phyloP scores from a whole-genome alignment of 2,329 filamentous ascomycete species.

The Paraconiothyrium brasiliense region DNA sequence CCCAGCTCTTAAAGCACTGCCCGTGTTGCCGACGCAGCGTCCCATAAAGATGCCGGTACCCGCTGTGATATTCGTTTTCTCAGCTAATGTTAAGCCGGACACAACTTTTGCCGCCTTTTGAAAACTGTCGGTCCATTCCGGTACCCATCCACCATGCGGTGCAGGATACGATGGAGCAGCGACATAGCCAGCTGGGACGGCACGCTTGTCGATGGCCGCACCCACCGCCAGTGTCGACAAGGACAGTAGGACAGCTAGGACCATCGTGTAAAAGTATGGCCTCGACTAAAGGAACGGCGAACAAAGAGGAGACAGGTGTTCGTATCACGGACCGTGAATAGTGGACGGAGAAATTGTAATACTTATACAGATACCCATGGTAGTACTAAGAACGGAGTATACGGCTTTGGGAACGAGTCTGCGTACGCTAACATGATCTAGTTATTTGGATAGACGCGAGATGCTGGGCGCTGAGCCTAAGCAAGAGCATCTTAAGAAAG shows the following conservation, averaged over 20 bases:
- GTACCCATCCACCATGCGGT: slow-evolving; percentile 75
- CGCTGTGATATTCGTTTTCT: slow-evolving; percentile 80
- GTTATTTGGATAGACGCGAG: slow-evolving; percentile 13
- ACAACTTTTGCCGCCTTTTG: slow-evolving; percentile 74
- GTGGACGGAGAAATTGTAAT: slow-evolving; percentile 13
- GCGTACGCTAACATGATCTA: slow-evolving; percentile 13
- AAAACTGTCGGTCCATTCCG: slow-evolving; percentile 75
- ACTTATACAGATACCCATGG: slow-evolving; percentile 19
- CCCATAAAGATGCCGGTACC: slow-evolving; percentile 78
- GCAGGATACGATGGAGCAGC: slow-evolving; percentile 74
- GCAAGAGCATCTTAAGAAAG: neutral
- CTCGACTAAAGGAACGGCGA: slow-evolving; percentile 12
- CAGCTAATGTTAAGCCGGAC: slow-evolving; percentile 78
- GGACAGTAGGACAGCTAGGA: slow-evolving; percentile 32
- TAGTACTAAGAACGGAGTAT: slow-evolving; percentile 19
- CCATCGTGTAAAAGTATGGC: slow-evolving; percentile 27
- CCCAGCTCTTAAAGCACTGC: slow-evolving; percentile 73
- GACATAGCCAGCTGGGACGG: slow-evolving; percentile 47
- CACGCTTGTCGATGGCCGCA: slow-evolving; percentile 41
- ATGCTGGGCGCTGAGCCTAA: slow-evolving; percentile 7
- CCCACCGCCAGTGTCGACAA: slow-evolving; percentile 32
- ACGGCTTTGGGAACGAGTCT: slow-evolving; percentile 18
- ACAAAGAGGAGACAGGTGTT: slow-evolving; percentile 19
- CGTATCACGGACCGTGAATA: slow-evolving; percentile 13
- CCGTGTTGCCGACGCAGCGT: slow-evolving; percentile 77